These are phyloP conservation scores for Claviceps maximensis DNA, from an alignment of 2,329 filamentous ascomycete genomes.

Conservation along the genomic window DNA sequence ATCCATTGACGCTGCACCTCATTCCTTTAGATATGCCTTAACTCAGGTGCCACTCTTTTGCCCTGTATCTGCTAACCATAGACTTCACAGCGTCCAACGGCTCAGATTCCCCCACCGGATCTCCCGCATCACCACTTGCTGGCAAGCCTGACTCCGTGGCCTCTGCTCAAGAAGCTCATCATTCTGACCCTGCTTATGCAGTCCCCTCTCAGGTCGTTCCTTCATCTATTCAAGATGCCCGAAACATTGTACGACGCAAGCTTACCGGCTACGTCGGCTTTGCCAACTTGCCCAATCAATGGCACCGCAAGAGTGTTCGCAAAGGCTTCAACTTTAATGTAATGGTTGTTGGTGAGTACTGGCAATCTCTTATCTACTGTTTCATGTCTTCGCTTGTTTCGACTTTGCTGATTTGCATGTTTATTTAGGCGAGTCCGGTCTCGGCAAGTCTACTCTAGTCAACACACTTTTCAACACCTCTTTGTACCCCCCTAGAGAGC, in stretches of 20 bases:
- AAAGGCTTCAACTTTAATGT: slow-evolving; percentile 99
- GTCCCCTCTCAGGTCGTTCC: slow-evolving; percentile 21
- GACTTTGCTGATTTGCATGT: background rate
- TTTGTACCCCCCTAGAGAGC: slow-evolving; percentile 95
- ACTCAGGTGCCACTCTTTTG: background rate
- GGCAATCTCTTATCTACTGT: background rate
- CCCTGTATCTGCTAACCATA: slow-evolving; percentile 3
- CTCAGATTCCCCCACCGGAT: slow-evolving; percentile 28
- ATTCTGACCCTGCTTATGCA: slow-evolving; percentile 22
- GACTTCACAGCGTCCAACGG: slow-evolving; percentile 30
- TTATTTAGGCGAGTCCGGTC: slow-evolving; percentile 82
- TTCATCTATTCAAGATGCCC: slow-evolving; percentile 51
- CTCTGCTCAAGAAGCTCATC: slow-evolving; percentile 17
- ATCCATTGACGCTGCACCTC: slow-evolving; percentile 21
- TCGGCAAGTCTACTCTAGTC: slow-evolving; percentile 97
- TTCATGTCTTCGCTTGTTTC: background rate
- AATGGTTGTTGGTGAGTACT: slow-evolving; percentile 91
- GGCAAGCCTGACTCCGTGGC: slow-evolving; percentile 23
- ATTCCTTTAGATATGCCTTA: background rate
- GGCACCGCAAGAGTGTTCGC: slow-evolving; percentile 99
- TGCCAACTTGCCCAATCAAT: slow-evolving; percentile 97
- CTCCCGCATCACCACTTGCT: slow-evolving; percentile 27
- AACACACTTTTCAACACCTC: slow-evolving; percentile 99
- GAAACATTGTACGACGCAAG: slow-evolving; percentile 96
- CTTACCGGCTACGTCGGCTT: slow-evolving; percentile 97